Evolutionary conservation across 441 rosid species (phyloP).

Genomic region (Erodium moschatum): DNA sequence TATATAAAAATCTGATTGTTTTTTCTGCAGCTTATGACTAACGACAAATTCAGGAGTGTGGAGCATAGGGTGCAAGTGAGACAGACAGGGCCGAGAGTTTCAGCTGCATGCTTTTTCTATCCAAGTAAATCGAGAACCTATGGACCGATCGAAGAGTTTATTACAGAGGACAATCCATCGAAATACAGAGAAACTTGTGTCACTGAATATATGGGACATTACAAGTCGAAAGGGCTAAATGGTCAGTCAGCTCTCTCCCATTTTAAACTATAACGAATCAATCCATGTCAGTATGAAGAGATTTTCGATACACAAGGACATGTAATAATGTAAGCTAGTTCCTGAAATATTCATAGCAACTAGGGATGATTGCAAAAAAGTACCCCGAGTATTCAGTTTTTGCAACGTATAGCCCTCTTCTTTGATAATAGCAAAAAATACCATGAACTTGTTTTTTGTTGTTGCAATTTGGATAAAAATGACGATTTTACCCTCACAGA

Average conservation of each 20-base stretch:
- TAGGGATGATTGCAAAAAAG: no score
- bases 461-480: no score
- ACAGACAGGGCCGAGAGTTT: conserved; percentile 20
- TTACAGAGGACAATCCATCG: conserved; percentile 23
- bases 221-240: conserved; percentile 31
- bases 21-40: conserved; percentile 28
- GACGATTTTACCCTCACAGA: no score
- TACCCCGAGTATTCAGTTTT: no score
- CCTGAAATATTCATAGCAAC: no score
- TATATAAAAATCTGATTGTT: background rate
- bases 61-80: conserved; percentile 39
- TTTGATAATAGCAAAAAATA: no score
- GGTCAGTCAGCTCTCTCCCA: conserved; percentile 30
- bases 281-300: background rate
- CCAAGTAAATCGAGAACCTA: conserved; percentile 31
- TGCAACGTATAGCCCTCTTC: no score
- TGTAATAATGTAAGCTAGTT: background rate
- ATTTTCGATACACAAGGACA: background rate
- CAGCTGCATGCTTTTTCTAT: conserved; percentile 37
- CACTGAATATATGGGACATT: conserved; percentile 26
- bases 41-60: conserved; percentile 38
- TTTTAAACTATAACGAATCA: conserved; percentile 19
- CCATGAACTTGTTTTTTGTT: no score
- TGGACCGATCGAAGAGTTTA: conserved; percentile 32
- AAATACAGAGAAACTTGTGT: conserved; percentile 28